Percentiles rank a stretch among this genome's conserved stretches.
phyloP scores from a whole-genome alignment of 176 grass and related monocot species.

The Cenchrus fungigraminus region DNA sequence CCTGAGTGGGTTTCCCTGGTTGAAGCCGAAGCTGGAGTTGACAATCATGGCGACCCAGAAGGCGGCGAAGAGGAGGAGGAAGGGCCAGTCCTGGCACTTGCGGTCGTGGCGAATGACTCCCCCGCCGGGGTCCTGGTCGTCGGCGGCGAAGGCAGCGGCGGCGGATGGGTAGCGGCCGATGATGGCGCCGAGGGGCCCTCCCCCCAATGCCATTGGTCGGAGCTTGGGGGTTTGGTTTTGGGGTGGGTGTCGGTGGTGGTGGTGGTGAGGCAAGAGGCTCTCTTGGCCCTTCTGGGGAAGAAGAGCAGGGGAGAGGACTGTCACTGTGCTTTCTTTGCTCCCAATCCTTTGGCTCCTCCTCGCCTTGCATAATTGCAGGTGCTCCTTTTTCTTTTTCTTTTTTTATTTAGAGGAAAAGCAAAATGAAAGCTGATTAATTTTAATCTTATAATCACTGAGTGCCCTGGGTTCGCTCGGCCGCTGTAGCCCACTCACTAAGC shows the following conservation, averaged over 20 bases:
- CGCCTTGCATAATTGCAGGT: too few species aligned
- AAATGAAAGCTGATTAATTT: not conserved
- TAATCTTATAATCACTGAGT: not conserved
- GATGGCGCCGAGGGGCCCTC: slow-evolving; percentile 79
- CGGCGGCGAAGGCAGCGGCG: slow-evolving; percentile 39
- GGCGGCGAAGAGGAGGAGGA: slow-evolving; percentile 73
- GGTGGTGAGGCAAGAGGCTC: not conserved
- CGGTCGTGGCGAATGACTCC: slow-evolving; percentile 78
- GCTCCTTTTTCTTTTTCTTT: too few species aligned
- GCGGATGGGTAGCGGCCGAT: slow-evolving; percentile 63
- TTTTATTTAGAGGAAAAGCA: too few species aligned
- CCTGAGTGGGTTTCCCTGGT: slow-evolving; percentile 88
- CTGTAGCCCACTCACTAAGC: not conserved
- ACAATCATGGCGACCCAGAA: slow-evolving; percentile 94
- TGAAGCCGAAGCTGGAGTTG: slow-evolving; percentile 99
- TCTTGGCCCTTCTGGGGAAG: not conserved
- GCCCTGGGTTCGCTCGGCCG: not conserved
- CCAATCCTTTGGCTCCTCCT: too few species aligned
- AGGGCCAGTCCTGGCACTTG: slow-evolving; percentile 87
- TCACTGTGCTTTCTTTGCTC: too few species aligned
- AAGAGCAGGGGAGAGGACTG: not conserved
- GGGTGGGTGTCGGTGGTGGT: not conserved
- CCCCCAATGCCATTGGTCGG: slow-evolving; percentile 24
- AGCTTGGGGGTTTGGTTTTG: not conserved
- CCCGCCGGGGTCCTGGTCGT: slow-evolving; percentile 35